Evolutionary conservation across 2,329 filamentous ascomycete genomes (phyloP).

Genomic region (Penicillium fuscoglaucum): DNA sequence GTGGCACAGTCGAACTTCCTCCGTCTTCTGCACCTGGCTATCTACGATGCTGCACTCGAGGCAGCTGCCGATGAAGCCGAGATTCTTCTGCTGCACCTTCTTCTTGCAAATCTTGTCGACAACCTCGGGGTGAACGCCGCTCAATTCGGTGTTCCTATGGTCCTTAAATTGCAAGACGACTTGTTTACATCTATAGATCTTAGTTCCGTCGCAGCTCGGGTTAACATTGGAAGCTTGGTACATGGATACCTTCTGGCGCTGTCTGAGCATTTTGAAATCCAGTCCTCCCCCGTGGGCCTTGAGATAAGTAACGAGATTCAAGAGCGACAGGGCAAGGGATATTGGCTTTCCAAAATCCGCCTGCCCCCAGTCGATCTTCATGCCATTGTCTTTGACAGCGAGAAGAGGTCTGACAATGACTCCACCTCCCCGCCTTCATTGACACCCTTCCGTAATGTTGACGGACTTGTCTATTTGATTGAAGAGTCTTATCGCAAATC

Average conservation of each 20-base stretch:
- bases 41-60: conserved; percentile 86
- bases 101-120: conserved; percentile 72
- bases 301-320: conserved; percentile 75
- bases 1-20: conserved; percentile 69
- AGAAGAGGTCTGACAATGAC: conserved; percentile 32
- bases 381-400: conserved; percentile 58
- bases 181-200: conserved; percentile 48
- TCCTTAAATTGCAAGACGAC: conserved; percentile 83
- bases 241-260: conserved; percentile 87
- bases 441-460: conserved; percentile 72
- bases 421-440: conserved; percentile 54
- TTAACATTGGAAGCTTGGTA: conserved; percentile 78
- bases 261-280: conserved; percentile 74
- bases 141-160: conserved; percentile 79
- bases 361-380: conserved; percentile 68
- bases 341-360: conserved; percentile 76
- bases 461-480: conserved; percentile 71
- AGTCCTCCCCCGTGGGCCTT: conserved; percentile 66
- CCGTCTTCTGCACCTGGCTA: conserved; percentile 75
- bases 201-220: conserved; percentile 62
- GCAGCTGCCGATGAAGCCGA: conserved; percentile 71
- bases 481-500: conserved; percentile 68
- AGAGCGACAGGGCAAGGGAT: conserved; percentile 68
- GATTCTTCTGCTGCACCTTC: conserved; percentile 71
- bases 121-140: conserved; percentile 80